A percentile compares a stretch with the other conserved stretches of the same genome.
phyloP scores from a whole-genome alignment of 768 basidiomycete genomes.

The Xerocomus potaroensis region DNA sequence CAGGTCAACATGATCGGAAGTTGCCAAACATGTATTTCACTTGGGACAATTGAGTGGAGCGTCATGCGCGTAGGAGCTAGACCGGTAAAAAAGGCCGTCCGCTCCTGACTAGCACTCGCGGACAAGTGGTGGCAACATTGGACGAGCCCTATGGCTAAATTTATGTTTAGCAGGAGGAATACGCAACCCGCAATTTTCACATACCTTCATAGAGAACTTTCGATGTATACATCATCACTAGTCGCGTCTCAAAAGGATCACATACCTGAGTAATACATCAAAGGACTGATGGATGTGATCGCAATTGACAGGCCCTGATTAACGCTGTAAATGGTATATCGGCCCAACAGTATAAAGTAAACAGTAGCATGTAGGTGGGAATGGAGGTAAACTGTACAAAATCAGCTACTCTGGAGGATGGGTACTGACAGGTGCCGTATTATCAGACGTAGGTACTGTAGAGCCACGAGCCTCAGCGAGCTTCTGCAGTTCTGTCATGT shows the following conservation, averaged over 20 bases:
- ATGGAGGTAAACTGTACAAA: not conserved
- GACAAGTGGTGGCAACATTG: not conserved
- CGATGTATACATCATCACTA: not conserved
- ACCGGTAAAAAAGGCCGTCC: not conserved
- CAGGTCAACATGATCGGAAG: not conserved
- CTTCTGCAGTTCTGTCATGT: slow-evolving; percentile 29
- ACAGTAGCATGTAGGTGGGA: too few species aligned
- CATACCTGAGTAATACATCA: not conserved
- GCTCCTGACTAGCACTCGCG: too few species aligned
- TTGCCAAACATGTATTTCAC: not conserved
- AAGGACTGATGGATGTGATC: too few species aligned
- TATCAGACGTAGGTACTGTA: not conserved
- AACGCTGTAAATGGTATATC: slow-evolving; percentile 4
- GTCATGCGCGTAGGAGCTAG: too few species aligned
- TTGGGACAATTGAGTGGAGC: not conserved
- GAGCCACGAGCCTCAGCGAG: slow-evolving; percentile 15
- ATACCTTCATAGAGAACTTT: too few species aligned
- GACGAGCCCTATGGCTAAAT: not conserved
- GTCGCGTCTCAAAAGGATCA: too few species aligned
- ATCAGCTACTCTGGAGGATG: slow-evolving; percentile 11
- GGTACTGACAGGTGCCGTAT: not conserved
- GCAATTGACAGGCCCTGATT: too few species aligned
- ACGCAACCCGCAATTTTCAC: too few species aligned
- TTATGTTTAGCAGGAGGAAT: not conserved
- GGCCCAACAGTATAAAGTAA: too few species aligned